Conservation (phyloP, 2,329 filamentous ascomycete species). For the Chrysosporium keratinophilum region DNA sequence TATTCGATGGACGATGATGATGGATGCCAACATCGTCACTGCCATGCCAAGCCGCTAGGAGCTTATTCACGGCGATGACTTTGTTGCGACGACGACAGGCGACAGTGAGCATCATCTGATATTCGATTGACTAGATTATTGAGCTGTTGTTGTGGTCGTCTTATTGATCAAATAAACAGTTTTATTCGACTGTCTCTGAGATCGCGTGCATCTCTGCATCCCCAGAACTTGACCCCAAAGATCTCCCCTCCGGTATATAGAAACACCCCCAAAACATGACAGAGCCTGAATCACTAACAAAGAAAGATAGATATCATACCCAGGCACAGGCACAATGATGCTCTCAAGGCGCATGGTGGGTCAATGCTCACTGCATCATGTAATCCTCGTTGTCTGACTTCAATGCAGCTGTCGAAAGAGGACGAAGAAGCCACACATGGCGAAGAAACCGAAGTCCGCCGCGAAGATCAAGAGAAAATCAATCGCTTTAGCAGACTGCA, state of each 20-base stretch:
- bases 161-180: too few relatives aligned
- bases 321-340: conserved; percentile 27
- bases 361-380: not conserved
- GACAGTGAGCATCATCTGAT: not conserved
- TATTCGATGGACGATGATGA: not conserved
- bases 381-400: not conserved
- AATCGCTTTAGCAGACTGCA: conserved; percentile 94
- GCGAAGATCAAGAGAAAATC: conserved; percentile 98
- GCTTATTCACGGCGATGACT: not conserved
- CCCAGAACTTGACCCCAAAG: too few relatives aligned
- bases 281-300: too few relatives aligned
- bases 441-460: conserved; percentile 84
- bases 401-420: conserved; percentile 73
- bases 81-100: not conserved
- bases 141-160: not conserved
- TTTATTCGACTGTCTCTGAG: too few relatives aligned
- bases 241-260: too few relatives aligned
- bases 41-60: conserved; percentile 7
- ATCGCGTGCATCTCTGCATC: too few relatives aligned
- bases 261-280: too few relatives aligned
- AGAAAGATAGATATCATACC: not conserved
- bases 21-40: not conserved
- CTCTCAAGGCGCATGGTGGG: conserved; percentile 53
- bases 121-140: not conserved
- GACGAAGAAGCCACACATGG: conserved; percentile 64